A percentile compares a stretch with the other conserved stretches of the same genome.
These are phyloP conservation scores for Vigna angularis DNA, from an alignment of 306 rosid species.

Conservation along the genomic window DNA sequence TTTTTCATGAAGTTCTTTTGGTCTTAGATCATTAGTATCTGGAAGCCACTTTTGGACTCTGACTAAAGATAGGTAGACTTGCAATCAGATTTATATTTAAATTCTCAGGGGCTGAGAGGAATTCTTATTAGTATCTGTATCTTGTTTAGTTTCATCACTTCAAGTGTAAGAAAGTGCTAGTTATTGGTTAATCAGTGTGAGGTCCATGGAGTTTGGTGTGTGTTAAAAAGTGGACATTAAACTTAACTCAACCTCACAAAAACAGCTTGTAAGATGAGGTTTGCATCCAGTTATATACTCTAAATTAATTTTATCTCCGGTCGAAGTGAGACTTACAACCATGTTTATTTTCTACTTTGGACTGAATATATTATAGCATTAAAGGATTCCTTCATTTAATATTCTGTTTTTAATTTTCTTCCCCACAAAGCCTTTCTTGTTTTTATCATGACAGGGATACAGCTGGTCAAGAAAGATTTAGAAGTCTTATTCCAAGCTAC, in stretches of 20 bases:
- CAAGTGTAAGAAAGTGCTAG: neutral
- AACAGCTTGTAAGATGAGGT: too few species aligned
- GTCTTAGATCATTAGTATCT: neutral
- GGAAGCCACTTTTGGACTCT: neutral
- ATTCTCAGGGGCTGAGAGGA: neutral
- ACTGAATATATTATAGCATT: neutral
- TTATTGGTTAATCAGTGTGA: slow-evolving; percentile 20
- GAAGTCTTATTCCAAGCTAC: slow-evolving; percentile 64
- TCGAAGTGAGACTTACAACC: too few species aligned
- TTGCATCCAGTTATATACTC: too few species aligned
- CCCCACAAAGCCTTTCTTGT: neutral
- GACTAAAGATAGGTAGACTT: neutral
- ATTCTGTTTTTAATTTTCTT: neutral
- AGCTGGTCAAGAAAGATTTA: slow-evolving; percentile 62
- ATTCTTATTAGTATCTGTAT: neutral
- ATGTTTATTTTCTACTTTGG: slow-evolving; percentile 9
- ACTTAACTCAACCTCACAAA: too few species aligned
- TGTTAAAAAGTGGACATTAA: too few species aligned
- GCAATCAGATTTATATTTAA: slow-evolving; percentile 17
- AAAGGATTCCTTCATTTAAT: neutral
- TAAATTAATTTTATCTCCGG: too few species aligned
- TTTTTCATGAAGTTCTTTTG: neutral
- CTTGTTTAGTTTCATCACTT: slow-evolving; percentile 14
- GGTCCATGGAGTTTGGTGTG: slow-evolving; percentile 8
- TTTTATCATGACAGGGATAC: slow-evolving; percentile 53